A percentile compares a stretch with the other conserved stretches of the same genome.
phyloP scores from a whole-genome alignment of 2,329 filamentous ascomycete genomes.

The Dryadomyces quercus-mongolicae region DNA sequence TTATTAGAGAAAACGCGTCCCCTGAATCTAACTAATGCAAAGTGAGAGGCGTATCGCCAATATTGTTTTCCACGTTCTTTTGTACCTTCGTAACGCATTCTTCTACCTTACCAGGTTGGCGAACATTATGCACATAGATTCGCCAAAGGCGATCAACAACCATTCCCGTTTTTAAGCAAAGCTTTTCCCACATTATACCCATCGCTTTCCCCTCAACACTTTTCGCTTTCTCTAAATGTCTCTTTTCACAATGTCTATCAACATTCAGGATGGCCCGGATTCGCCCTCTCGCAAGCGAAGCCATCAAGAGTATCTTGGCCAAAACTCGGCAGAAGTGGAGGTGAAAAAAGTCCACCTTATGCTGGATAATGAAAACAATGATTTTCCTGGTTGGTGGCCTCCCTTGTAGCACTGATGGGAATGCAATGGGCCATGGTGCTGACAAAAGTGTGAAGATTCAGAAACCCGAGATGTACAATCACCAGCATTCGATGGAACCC shows the following conservation, averaged over 20 bases:
- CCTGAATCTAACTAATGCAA: not conserved
- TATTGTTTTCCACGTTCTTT: not conserved
- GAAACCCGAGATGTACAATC: conserved; percentile 2
- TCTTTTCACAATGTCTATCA: conserved; percentile 33
- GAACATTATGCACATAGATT: not conserved
- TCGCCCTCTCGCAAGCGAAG: conserved; percentile 30
- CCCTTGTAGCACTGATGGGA: not conserved
- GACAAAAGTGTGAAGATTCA: not conserved
- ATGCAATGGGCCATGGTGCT: not conserved
- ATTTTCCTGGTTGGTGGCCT: not conserved
- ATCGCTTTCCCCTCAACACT: not conserved
- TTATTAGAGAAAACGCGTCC: not conserved
- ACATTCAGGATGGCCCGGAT: conserved; percentile 31
- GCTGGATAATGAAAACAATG: conserved; percentile 11
- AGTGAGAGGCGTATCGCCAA: not conserved
- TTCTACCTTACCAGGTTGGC: not conserved
- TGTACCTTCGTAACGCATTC: not conserved
- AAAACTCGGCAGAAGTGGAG: not conserved
- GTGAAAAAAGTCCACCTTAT: conserved; percentile 11
- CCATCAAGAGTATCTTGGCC: conserved; percentile 30
- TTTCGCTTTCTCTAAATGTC: conserved; percentile 25
- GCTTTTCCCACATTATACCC: not conserved
- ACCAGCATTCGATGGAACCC: conserved; percentile 1
- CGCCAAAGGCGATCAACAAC: not conserved
- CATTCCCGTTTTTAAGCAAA: not conserved